Conservation (phyloP, 2,329 filamentous ascomycete species). For the Fusarium buharicum region DNA sequence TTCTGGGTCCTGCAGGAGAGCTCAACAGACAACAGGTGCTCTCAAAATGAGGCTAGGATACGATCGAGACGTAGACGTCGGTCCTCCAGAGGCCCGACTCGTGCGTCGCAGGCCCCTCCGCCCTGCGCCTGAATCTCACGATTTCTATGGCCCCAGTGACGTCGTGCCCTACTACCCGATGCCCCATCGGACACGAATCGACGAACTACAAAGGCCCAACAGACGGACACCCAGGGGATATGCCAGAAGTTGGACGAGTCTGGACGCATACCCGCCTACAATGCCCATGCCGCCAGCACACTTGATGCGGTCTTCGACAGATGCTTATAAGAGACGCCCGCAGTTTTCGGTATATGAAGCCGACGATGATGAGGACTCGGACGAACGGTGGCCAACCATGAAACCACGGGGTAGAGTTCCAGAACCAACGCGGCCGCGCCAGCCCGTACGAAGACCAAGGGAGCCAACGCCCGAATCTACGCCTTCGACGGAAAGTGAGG, state of each 20-base stretch:
- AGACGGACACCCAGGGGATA: constrained; percentile 45
- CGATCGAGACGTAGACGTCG: constrained; percentile 48
- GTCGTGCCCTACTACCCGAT: constrained; percentile 45
- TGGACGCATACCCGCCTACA: constrained; percentile 45
- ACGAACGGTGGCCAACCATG: constrained; percentile 28
- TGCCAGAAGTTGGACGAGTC: constrained; percentile 41
- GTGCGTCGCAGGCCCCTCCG: constrained; percentile 45
- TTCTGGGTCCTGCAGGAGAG: constrained; percentile 30
- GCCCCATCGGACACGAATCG: constrained; percentile 45
- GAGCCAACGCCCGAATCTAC: constrained; percentile 37
- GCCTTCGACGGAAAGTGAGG: constrained; percentile 28
- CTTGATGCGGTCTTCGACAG: constrained; percentile 45
- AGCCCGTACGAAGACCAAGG: constrained; percentile 27
- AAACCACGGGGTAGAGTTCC: constrained; percentile 38
- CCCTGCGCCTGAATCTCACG: constrained; percentile 31
- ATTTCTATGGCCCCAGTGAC: constrained; percentile 44
- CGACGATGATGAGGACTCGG: constrained; percentile 41
- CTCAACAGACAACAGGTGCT: constrained; percentile 29
- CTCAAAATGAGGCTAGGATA: constrained; percentile 49
- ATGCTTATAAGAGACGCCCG: constrained; percentile 47
- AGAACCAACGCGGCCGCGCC: constrained; percentile 32
- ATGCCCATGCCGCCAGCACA: constrained; percentile 46
- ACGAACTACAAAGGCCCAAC: constrained; percentile 49
- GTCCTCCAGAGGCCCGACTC: constrained; percentile 43
- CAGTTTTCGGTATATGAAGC: constrained; percentile 44